Base-by-base conservation (phyloP, 2,329 filamentous ascomycete species). In the Plenodomus lindquistii region DNA sequence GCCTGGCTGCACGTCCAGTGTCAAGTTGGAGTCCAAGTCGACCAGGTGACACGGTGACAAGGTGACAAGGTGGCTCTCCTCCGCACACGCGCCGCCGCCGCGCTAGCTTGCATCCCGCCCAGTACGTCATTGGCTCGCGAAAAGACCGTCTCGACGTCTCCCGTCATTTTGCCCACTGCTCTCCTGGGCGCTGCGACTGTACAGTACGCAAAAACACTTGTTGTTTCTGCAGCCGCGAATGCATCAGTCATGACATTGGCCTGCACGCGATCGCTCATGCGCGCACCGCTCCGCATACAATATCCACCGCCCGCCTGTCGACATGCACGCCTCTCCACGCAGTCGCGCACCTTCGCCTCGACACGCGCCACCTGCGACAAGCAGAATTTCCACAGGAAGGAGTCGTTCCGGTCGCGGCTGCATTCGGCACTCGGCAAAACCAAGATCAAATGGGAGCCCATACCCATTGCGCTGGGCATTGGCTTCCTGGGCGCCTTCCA, bases 401-500 rank as follows among this genome's bases (percentile, higher is more conserved):
- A 80, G 51, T 80, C 80, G n/a, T 86, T 85, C 63, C 66, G 78
- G 46, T 79, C 80, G 31, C 74, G 83, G 54, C 71, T 86, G 42
- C 75, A 81, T 34, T 78, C 78, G 43, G 84, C 85, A 31, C 78
- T 86, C 58, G 75, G 78, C 34, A 78, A 81, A 34, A 89, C 86
- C 27, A 86, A 82, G 71, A 81, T 94, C 53, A 84, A 89, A 77
- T 97, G 92, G 92, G 90, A 91, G 73, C 89, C 89, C 39, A 96
- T 97, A 60, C 92, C 92, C 18, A 83, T 96, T 46, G 89, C 87
- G 20, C 79, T 96, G 18, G 92, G 92, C 51, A 86, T 96, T 63
- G 89, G 84, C 48, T 91, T 96, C 65, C 79, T 97, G 8, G 92
- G 91, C 19, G 78, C 89, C 42, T 81, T 92, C 42, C 91, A 96